Percentiles rank a stretch among this genome's conserved stretches.
Conservation (phyloP, 192 early-diverging fungal genomes). For the Coemansia sp. region DNA sequence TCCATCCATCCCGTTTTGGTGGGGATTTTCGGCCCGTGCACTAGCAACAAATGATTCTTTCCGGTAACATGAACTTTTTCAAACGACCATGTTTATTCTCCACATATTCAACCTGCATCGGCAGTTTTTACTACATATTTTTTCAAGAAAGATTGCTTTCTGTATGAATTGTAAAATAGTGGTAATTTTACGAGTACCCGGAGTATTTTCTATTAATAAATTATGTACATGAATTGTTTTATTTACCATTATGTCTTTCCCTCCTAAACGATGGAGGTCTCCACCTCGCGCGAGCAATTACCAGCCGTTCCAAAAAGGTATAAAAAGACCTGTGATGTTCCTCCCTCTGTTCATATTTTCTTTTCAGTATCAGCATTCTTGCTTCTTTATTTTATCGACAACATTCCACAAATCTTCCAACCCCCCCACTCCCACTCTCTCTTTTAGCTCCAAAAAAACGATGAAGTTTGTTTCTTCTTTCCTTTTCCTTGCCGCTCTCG, state of each 20-base stretch:
- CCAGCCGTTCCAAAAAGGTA: background rate
- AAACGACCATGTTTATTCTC: too few species aligned
- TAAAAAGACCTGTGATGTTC: background rate
- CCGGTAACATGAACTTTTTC: too few species aligned
- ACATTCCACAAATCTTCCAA: background rate
- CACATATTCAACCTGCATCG: too few species aligned
- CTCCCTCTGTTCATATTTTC: background rate
- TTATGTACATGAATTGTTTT: background rate
- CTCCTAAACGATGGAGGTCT: too few species aligned
- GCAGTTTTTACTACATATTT: too few species aligned
- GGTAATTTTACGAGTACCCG: background rate
- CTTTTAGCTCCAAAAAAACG: background rate
- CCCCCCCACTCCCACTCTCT: background rate
- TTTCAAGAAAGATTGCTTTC: too few species aligned
- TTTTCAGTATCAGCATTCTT: constrained; percentile 8
- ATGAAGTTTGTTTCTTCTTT: constrained; percentile 40
- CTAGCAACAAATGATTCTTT: too few species aligned
- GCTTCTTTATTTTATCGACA: background rate
- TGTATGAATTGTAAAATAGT: too few species aligned
- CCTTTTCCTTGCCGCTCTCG: constrained; percentile 28
- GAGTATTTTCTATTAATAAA: background rate
- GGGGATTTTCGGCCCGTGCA: too few species aligned
- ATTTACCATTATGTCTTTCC: background rate
- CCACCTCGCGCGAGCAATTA: background rate
- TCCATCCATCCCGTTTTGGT: too few species aligned